Percentiles rank a stretch among this genome's conserved stretches.
Conservation (phyloP, 2,329 filamentous ascomycete species). For the Hymenoscyphus infarciens region DNA sequence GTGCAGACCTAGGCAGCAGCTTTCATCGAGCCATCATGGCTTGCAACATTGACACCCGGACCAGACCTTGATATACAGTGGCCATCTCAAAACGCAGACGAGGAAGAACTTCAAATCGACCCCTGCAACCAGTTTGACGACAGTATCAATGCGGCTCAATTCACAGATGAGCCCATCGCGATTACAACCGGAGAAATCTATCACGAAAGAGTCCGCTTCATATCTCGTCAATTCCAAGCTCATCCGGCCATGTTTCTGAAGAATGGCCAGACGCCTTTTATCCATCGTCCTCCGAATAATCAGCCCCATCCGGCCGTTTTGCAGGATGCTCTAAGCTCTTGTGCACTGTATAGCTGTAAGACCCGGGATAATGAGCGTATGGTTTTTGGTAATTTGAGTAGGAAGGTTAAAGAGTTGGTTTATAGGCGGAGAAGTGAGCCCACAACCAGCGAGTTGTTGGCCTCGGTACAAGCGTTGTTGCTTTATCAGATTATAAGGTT, state of each 20-base stretch:
- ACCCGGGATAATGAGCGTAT: conserved; percentile 2
- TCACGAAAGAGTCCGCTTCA: background rate
- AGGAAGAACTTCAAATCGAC: background rate
- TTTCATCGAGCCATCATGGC: conserved; percentile 1
- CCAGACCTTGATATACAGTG: background rate
- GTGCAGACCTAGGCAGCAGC: background rate
- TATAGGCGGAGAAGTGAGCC: background rate
- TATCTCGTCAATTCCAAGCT: background rate
- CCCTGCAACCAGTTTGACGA: background rate
- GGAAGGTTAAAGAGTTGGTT: background rate
- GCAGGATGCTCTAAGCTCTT: conserved; percentile 1
- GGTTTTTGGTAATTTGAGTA: conserved; percentile 3
- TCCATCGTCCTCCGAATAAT: background rate
- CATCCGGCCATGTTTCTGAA: background rate
- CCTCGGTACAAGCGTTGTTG: background rate
- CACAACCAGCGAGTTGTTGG: background rate
- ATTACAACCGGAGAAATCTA: background rate
- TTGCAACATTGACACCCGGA: conserved; percentile 1
- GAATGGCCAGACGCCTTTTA: background rate
- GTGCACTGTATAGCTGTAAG: conserved; percentile 2
- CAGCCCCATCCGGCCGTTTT: background rate
- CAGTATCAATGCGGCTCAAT: background rate
- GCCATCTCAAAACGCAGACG: background rate
- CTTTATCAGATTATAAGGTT: conserved; percentile 7
- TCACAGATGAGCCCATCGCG: background rate